These are phyloP conservation scores for Trametes cingulata DNA, from an alignment of 768 basidiomycete genomes.

Conservation along the genomic window DNA sequence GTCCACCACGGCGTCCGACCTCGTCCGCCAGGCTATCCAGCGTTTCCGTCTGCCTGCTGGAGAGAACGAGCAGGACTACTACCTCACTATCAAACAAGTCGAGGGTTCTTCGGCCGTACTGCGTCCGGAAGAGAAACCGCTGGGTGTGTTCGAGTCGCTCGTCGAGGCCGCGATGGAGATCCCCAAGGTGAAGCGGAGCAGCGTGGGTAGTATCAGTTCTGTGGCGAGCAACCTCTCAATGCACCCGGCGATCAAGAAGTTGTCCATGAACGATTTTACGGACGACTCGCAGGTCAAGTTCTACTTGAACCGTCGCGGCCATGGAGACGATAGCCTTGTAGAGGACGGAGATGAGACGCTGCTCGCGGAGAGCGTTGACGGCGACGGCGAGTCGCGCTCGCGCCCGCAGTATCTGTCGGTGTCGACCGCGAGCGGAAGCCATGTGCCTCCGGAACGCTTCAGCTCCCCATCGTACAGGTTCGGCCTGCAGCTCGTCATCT, in stretches of 20 bases:
- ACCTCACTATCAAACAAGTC: slow-evolving; percentile 90
- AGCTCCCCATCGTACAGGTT: slow-evolving; percentile 84
- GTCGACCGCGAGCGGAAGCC: slow-evolving; percentile 36
- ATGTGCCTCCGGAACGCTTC: slow-evolving; percentile 70
- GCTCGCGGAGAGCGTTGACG: slow-evolving; percentile 40
- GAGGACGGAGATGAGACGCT: slow-evolving; percentile 45
- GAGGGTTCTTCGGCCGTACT: slow-evolving; percentile 83
- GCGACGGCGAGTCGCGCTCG: slow-evolving; percentile 29
- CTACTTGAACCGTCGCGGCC: slow-evolving; percentile 76
- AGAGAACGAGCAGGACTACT: slow-evolving; percentile 67
- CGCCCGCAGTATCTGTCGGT: slow-evolving; percentile 45
- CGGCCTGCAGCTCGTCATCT: slow-evolving; percentile 83
- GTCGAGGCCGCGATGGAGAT: slow-evolving; percentile 78
- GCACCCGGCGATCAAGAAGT: slow-evolving; percentile 92
- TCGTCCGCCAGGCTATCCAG: slow-evolving; percentile 91
- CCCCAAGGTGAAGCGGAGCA: slow-evolving; percentile 90
- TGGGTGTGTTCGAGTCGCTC: slow-evolving; percentile 86
- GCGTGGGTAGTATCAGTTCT: slow-evolving; percentile 93
- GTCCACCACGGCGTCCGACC: slow-evolving; percentile 78
- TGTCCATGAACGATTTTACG: slow-evolving; percentile 96
- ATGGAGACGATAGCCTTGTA: slow-evolving; percentile 43
- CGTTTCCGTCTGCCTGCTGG: slow-evolving; percentile 81
- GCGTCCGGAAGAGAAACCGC: slow-evolving; percentile 71
- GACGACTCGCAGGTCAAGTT: slow-evolving; percentile 98
- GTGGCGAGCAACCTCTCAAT: slow-evolving; percentile 87